Base-by-base conservation (phyloP, 208 protist genomes). In the Acanthamoeba healyi region DNA sequence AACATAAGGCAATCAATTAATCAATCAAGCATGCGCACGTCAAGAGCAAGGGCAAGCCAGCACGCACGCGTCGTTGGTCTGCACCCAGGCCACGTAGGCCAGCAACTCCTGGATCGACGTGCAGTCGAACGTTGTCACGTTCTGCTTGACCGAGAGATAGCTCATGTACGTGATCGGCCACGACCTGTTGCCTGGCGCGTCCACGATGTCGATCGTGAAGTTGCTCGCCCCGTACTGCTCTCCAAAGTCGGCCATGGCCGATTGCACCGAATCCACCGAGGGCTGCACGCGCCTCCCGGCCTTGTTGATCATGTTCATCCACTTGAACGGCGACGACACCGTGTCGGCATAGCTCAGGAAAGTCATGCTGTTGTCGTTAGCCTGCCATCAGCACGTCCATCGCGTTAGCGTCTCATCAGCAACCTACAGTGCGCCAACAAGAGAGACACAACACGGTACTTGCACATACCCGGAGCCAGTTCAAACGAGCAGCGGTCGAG, bases 281-380 rank as follows among this genome's bases (percentile, higher is more conserved):
- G 46, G 77, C 3, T 36, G 7, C 19, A 86, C 77, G 26, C 12
- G 19, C 10, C 29, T 44, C 6, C 84, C 51, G 6, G 84, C 84
- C 77, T 86, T 86, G 77, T 86, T 86, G 40, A 86, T 58, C 77
- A 86, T 86, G 44, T 86, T 58, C 26, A 86, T 22, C 46, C 44
- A 86, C 44, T 58, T 26, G 24, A 46, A 63, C 9, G 5, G 0
- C 9, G 44, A 34, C 10, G 46, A 32, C 12, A 26, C 22, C 0
- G 44, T 58, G 44, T 58, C 77, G 26, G 77, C 44, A 26, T 36
- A 58, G 38, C 15, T 86, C 24, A 86, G 24, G n/a, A 34, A 86
- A 4, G 77, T 86, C 77, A 86, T 36, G n/a, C 77, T 49, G 34
- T 86, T 86, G 44, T 58, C 34, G 24, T 58, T 38, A 5, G 77